phyloP scores from a whole-genome alignment of 805 yeast genomes.

The Wickerhamomyces rabaulensis region DNA sequence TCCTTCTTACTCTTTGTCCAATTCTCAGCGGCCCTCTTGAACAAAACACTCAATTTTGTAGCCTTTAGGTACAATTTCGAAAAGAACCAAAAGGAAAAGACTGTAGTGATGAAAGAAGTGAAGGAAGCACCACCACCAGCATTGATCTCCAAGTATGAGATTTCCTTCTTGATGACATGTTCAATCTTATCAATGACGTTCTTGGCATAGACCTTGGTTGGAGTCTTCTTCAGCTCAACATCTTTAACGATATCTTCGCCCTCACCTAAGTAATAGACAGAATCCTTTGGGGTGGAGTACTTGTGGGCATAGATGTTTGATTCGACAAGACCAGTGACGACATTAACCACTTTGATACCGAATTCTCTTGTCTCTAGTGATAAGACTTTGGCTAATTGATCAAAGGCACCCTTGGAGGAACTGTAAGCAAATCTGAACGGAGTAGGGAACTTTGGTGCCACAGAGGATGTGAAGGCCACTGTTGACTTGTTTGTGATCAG shows the following conservation, averaged over 20 bases:
- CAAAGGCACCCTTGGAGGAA: constrained; percentile 37
- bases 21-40: neutral
- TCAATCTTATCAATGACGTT: constrained; percentile 31
- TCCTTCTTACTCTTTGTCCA: neutral
- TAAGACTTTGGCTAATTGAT: constrained; percentile 29
- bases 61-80: neutral
- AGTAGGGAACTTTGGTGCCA: constrained; percentile 27
- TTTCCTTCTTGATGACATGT: constrained; percentile 1
- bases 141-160: constrained; percentile 8
- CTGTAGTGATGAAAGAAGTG: constrained; percentile 8
- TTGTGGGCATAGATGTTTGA: constrained; percentile 25
- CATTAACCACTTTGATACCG: constrained; percentile 34
- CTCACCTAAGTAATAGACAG: constrained; percentile 12
- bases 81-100: constrained; percentile 3
- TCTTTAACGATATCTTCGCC: neutral
- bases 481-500: constrained; percentile 31
- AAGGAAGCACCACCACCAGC: constrained; percentile 6
- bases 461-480: constrained; percentile 34
- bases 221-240: constrained; percentile 9
- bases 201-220: constrained; percentile 33
- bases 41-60: neutral
- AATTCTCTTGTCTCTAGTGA: constrained; percentile 32
- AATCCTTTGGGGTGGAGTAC: constrained; percentile 5
- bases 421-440: constrained; percentile 32
- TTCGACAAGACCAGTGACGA: constrained; percentile 36